phyloP scores from a whole-genome alignment of 768 basidiomycete genomes.

The Kondoa malvinella region DNA sequence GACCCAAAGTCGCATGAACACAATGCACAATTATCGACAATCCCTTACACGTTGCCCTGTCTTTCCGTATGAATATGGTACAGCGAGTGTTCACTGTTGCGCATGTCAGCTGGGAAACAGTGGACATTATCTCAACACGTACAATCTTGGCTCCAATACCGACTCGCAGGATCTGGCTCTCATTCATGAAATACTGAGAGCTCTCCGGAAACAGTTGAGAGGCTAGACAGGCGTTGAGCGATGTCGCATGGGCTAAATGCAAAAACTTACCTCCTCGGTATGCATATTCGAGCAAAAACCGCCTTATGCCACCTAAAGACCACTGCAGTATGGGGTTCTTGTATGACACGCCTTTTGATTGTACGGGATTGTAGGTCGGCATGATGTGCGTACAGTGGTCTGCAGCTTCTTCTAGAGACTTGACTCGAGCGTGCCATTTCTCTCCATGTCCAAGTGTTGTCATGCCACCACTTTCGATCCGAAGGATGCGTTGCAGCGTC shows the following conservation, averaged over 20 bases:
- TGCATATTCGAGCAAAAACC: background rate
- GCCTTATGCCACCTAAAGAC: background rate
- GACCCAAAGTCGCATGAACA: too few relatives aligned
- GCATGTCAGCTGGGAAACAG: too few relatives aligned
- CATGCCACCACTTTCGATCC: background rate
- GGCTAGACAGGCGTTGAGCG: background rate
- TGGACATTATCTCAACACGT: too few relatives aligned
- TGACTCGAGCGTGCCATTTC: background rate
- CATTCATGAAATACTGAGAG: background rate
- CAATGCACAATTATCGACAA: too few relatives aligned
- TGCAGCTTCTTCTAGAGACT: conserved; percentile 1
- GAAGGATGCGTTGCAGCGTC: background rate
- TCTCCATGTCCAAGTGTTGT: conserved; percentile 1
- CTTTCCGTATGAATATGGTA: too few relatives aligned
- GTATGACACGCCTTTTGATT: background rate
- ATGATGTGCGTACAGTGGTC: conserved; percentile 6
- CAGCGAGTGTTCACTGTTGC: too few relatives aligned
- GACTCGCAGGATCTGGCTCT: background rate
- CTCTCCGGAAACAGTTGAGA: background rate
- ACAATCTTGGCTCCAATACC: background rate
- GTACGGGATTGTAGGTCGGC: background rate
- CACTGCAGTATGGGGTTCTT: background rate
- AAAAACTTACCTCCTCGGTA: background rate
- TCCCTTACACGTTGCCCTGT: too few relatives aligned
- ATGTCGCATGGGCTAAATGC: background rate